phyloP scores from a whole-genome alignment of 805 yeast genomes.

The Candida methanosorbosa region DNA sequence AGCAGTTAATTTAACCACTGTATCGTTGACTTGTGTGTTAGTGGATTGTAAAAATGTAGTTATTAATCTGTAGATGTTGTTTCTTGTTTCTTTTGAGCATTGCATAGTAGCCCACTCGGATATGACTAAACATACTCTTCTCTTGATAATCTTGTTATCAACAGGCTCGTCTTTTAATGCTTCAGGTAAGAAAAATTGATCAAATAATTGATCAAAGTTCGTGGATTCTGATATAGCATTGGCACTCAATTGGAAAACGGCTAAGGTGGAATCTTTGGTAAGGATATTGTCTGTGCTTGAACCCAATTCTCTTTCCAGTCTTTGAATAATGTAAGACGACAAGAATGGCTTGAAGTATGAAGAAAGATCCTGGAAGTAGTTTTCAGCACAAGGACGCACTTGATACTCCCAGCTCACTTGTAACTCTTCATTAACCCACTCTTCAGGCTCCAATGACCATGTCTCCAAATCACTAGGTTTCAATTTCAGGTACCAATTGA shows the following conservation, averaged over 20 bases:
- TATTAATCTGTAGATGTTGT: conserved; percentile 51
- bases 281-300: conserved; percentile 34
- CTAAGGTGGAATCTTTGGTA: conserved; percentile 68
- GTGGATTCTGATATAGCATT: conserved; percentile 54
- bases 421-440: conserved; percentile 80
- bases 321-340: conserved; percentile 46
- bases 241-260: conserved; percentile 77
- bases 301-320: conserved; percentile 38
- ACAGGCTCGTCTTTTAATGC: conserved; percentile 36
- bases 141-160: conserved; percentile 53
- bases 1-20: conserved; percentile 74
- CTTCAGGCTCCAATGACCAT: conserved; percentile 87
- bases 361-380: conserved; percentile 69
- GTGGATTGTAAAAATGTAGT: conserved; percentile 31
- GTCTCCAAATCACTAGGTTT: conserved; percentile 69
- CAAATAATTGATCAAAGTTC: conserved; percentile 58
- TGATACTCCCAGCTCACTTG: conserved; percentile 75
- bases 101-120: conserved; percentile 74
- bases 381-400: conserved; percentile 80
- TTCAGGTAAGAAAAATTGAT: conserved; percentile 60
- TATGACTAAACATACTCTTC: conserved; percentile 71
- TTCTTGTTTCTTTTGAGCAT: conserved; percentile 50
- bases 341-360: conserved; percentile 50
- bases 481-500: conserved; percentile 65
- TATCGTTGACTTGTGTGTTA: conserved; percentile 45